phyloP scores from a whole-genome alignment of 768 basidiomycete genomes.

The Glaciozyma antarctica region DNA sequence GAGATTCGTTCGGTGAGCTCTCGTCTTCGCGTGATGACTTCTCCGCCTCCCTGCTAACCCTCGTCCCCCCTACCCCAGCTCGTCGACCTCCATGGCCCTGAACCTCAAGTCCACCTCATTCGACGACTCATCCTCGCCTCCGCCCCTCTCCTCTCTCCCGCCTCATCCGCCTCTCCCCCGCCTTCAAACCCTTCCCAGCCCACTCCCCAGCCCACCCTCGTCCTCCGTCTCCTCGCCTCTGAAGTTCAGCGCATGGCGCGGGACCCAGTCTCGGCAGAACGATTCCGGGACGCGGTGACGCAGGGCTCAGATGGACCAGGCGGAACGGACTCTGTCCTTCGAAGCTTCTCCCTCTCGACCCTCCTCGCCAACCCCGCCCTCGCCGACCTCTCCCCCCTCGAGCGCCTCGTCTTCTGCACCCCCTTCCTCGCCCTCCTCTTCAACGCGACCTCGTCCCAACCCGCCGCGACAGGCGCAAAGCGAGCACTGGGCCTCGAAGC shows the following conservation, averaged over 20 bases:
- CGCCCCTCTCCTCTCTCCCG: slow-evolving; percentile 36
- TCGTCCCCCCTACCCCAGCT: slow-evolving; percentile 49
- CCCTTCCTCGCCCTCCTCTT: slow-evolving; percentile 55
- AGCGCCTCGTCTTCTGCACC: slow-evolving; percentile 65
- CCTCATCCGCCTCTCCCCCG: slow-evolving; percentile 53
- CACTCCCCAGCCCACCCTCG: slow-evolving; percentile 63
- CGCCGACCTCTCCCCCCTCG: slow-evolving; percentile 61
- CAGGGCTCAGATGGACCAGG: slow-evolving; percentile 45
- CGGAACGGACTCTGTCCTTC: slow-evolving; percentile 64
- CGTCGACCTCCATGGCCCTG: slow-evolving; percentile 90
- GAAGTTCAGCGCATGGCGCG: slow-evolving; percentile 81
- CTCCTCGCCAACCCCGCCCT: slow-evolving; percentile 61
- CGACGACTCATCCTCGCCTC: slow-evolving; percentile 87
- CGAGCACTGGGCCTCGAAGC: slow-evolving; percentile 54
- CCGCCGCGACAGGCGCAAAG: slow-evolving; percentile 38
- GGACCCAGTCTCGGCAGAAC: slow-evolving; percentile 79
- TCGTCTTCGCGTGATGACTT: slow-evolving; percentile 8
- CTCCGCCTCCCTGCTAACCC: slow-evolving; percentile 4
- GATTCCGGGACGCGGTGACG: slow-evolving; percentile 82
- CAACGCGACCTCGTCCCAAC: slow-evolving; percentile 35
- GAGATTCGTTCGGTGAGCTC: slow-evolving; percentile 83
- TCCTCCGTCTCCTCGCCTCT: slow-evolving; percentile 74
- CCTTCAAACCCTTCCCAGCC: slow-evolving; percentile 39
- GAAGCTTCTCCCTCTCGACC: slow-evolving; percentile 70
- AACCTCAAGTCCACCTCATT: slow-evolving; percentile 95